phyloP scores from a whole-genome alignment of 2,329 filamentous ascomycete species.

The Microthyrium microscopicum region DNA sequence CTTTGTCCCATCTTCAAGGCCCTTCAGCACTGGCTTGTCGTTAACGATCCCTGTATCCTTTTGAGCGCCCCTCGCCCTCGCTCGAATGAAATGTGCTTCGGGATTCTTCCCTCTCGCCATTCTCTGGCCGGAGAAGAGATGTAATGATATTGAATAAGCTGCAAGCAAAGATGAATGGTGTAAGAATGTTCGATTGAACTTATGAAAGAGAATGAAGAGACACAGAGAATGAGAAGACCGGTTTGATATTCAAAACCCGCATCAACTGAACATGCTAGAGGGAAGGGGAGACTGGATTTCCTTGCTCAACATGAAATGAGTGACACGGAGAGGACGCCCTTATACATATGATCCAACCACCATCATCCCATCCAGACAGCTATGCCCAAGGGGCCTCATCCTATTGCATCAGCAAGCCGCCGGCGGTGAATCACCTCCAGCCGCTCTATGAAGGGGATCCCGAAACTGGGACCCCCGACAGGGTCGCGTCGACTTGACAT shows the following conservation, averaged over 20 bases:
- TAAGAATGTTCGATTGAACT: slow-evolving; percentile 6
- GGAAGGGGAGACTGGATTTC: slow-evolving; percentile 6
- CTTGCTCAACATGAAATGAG: slow-evolving; percentile 7
- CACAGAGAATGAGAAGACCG: slow-evolving; percentile 6
- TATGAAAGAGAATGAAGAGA: slow-evolving; percentile 6
- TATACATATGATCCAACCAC: slow-evolving; percentile 6
- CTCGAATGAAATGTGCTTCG: slow-evolving; percentile 7
- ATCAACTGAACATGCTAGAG: slow-evolving; percentile 5
- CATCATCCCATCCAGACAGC: slow-evolving; percentile 7
- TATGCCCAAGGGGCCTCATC: slow-evolving; percentile 5
- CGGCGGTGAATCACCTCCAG: slow-evolving; percentile 6
- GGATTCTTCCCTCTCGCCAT: slow-evolving; percentile 7
- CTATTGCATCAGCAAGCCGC: slow-evolving; percentile 7
- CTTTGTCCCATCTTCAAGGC: slow-evolving; percentile 6
- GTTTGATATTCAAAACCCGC: slow-evolving; percentile 6
- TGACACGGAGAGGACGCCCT: slow-evolving; percentile 6
- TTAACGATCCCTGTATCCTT: slow-evolving; percentile 6
- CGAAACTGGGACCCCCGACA: slow-evolving; percentile 6
- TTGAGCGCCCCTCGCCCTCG: slow-evolving; percentile 6
- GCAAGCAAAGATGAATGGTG: slow-evolving; percentile 6
- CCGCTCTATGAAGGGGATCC: slow-evolving; percentile 6
- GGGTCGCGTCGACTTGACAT: slow-evolving; percentile 6
- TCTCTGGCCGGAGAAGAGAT: slow-evolving; percentile 7
- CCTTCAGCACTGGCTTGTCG: slow-evolving; percentile 6
- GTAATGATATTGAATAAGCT: slow-evolving; percentile 6